Conservation (phyloP, 192 early-diverging fungal genomes). For the Physocladia obscura region DNA sequence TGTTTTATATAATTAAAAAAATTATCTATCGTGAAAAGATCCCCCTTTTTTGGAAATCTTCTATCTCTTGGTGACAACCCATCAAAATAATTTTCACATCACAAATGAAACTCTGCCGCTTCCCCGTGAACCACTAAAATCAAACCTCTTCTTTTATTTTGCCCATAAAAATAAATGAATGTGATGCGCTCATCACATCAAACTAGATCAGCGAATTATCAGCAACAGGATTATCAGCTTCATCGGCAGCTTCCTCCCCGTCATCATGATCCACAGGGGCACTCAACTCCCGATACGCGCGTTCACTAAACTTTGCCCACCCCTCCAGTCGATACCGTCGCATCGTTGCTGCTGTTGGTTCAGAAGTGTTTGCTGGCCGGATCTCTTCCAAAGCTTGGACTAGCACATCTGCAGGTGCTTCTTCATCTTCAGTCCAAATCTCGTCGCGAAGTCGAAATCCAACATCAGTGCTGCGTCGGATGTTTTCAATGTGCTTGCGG, state of each 20-base stretch:
- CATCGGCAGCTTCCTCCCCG: conserved; percentile 18
- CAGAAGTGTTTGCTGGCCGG: neutral
- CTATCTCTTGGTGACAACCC: no score
- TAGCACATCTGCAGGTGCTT: neutral
- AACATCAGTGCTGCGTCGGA: conserved; percentile 36
- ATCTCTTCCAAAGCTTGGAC: neutral
- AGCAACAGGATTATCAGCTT: conserved; percentile 3
- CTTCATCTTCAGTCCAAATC: conserved; percentile 28
- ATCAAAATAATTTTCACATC: no score
- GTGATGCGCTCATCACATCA: no score
- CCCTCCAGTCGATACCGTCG: conserved; percentile 29
- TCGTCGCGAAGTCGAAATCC: conserved; percentile 31
- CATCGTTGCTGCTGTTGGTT: neutral
- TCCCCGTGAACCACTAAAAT: no score
- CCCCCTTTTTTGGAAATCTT: no score
- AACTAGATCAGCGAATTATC: conserved; percentile 13
- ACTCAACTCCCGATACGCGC: conserved; percentile 27
- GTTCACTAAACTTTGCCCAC: conserved; percentile 29
- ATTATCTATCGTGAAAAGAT: no score
- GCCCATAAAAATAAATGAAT: no score
- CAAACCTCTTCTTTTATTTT: no score
- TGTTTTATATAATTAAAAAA: no score
- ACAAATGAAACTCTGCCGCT: no score
- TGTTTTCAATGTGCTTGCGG: conserved; percentile 44
- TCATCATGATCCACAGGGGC: conserved; percentile 12